Percentiles rank a stretch among this genome's conserved stretches.
These are phyloP conservation scores for Moelleriella libera DNA, from an alignment of 2,329 filamentous ascomycete species.

Conservation along the genomic window DNA sequence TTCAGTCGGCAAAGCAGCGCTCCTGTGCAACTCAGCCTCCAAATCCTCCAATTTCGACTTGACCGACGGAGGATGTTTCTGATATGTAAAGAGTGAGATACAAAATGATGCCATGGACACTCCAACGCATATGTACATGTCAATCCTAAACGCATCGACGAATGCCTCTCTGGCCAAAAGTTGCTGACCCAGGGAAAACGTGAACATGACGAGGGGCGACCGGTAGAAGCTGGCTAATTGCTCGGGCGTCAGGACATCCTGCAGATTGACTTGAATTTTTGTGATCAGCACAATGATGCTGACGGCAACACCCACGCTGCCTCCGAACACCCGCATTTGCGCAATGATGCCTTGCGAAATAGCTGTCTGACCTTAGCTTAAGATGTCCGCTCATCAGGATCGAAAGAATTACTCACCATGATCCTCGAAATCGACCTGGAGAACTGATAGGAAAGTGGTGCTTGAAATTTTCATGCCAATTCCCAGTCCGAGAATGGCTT, in stretches of 20 bases:
- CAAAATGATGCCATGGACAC: slow-evolving; percentile 5
- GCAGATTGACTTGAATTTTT: slow-evolving; percentile 6
- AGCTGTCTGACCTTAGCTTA: slow-evolving; percentile 18
- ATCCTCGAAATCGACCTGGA: slow-evolving; percentile 9
- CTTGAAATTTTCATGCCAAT: slow-evolving; percentile 8
- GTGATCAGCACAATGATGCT: slow-evolving; percentile 31
- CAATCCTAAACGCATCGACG: slow-evolving; percentile 7
- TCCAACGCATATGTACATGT: slow-evolving; percentile 10
- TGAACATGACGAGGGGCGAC: slow-evolving; percentile 6
- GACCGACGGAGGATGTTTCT: slow-evolving; percentile 8
- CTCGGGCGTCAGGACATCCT: slow-evolving; percentile 5
- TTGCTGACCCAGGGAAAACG: slow-evolving; percentile 6
- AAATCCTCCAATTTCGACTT: slow-evolving; percentile 11
- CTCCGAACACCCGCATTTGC: slow-evolving; percentile 35
- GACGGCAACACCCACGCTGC: slow-evolving; percentile 37
- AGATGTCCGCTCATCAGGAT: not conserved
- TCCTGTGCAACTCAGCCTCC: slow-evolving; percentile 5
- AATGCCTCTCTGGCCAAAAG: slow-evolving; percentile 6
- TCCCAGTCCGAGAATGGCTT: slow-evolving; percentile 8
- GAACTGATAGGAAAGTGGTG: slow-evolving; percentile 8
- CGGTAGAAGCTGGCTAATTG: slow-evolving; percentile 8
- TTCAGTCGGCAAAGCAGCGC: not conserved
- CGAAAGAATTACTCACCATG: slow-evolving; percentile 4
- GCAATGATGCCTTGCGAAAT: slow-evolving; percentile 37
- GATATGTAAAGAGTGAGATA: slow-evolving; percentile 7